phyloP scores from a whole-genome alignment of 441 rosid species.

The Capsella rubella region DNA sequence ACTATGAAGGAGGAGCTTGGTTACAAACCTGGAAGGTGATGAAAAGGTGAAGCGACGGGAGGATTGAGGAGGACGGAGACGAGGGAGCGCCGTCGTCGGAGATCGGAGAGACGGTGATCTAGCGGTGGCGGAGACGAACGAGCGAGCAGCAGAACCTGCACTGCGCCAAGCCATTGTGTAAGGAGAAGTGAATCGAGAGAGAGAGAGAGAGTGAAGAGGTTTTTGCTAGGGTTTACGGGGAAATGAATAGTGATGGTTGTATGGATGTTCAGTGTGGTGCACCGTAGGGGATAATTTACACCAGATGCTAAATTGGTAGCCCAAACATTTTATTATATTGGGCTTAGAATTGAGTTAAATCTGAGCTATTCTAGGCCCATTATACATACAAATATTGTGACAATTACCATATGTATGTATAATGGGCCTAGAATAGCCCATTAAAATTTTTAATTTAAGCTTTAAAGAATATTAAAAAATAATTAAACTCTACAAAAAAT shows the following conservation, averaged over 20 bases:
- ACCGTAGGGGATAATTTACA: neutral
- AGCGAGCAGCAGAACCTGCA: conserved; percentile 52
- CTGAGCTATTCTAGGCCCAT: too few species aligned
- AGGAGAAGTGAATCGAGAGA: conserved; percentile 24
- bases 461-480: too few species aligned
- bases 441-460: too few species aligned
- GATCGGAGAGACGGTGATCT: conserved; percentile 67
- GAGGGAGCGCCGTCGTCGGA: conserved; percentile 51
- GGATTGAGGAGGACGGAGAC: conserved; percentile 49
- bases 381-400: too few species aligned
- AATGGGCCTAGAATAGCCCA: too few species aligned
- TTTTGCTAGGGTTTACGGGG: conserved; percentile 40
- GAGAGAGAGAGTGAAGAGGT: neutral
- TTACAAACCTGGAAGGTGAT: conserved; percentile 57
- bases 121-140: conserved; percentile 49
- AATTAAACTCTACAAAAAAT: too few species aligned
- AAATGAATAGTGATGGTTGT: neutral
- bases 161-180: conserved; percentile 52
- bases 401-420: too few species aligned
- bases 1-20: neutral
- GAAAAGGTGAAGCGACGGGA: conserved; percentile 61
- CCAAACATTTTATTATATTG: too few species aligned
- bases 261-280: neutral
- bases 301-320: too few species aligned
- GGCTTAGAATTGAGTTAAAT: too few species aligned